A percentile compares a stretch with the other conserved stretches of the same genome.
These are phyloP conservation scores for Cadophora sp. DNA, from an alignment of 2,329 filamentous ascomycete genomes.

Conservation along the genomic window DNA sequence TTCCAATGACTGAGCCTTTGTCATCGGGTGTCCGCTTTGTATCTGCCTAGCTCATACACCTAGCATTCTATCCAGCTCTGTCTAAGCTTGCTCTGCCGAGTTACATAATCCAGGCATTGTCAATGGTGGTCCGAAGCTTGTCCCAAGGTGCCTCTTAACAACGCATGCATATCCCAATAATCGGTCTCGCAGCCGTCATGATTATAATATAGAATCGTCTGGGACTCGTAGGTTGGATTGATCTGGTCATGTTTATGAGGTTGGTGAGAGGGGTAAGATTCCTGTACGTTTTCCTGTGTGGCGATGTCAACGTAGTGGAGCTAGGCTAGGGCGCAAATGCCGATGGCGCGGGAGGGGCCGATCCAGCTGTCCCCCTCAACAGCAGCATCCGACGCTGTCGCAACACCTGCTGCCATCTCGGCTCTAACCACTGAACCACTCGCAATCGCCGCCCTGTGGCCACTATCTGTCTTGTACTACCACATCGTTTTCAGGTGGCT, in stretches of 20 bases:
- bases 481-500: too few relatives aligned
- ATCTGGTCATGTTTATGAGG: not conserved
- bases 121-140: not conserved
- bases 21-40: slow-evolving; percentile 1
- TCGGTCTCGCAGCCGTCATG: not conserved
- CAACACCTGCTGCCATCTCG: not conserved
- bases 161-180: not conserved
- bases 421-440: not conserved
- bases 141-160: not conserved
- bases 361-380: not conserved
- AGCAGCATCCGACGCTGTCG: not conserved
- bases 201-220: not conserved
- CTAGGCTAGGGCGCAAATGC: not conserved
- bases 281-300: slow-evolving; percentile 4
- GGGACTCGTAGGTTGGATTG: not conserved
- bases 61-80: not conserved
- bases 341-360: not conserved
- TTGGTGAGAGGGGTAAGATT: not conserved
- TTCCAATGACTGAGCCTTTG: not conserved
- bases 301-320: not conserved
- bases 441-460: too few relatives aligned
- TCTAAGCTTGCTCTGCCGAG: not conserved
- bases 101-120: not conserved
- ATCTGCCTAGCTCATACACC: slow-evolving; percentile 5
- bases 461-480: too few relatives aligned